These are phyloP conservation scores for Cyberlindnera bimundalis DNA, from an alignment of 805 yeast genomes.

Conservation along the genomic window DNA sequence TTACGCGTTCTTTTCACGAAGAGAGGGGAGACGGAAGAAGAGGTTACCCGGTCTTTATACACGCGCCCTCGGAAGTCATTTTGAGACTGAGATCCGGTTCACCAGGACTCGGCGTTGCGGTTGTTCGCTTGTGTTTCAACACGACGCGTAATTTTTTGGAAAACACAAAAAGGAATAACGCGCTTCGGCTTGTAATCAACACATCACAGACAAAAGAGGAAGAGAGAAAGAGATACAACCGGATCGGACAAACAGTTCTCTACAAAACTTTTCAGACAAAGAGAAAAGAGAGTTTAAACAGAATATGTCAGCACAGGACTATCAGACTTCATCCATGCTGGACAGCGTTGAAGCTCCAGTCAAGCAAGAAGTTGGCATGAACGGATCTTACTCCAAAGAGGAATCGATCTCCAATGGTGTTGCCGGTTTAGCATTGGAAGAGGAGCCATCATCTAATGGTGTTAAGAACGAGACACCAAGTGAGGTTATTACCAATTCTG, in stretches of 20 bases:
- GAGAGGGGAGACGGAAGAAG: no score
- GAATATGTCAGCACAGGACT: slow-evolving; percentile 10
- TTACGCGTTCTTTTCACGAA: no score
- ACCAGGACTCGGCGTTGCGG: no score
- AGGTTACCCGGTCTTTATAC: no score
- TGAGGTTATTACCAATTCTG: background rate
- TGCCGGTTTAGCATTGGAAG: background rate
- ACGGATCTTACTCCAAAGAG: background rate
- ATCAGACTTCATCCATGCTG: slow-evolving; percentile 15
- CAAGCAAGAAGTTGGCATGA: slow-evolving; percentile 7
- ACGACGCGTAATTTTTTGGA: slow-evolving; percentile 4
- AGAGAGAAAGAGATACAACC: no score
- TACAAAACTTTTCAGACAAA: no score
- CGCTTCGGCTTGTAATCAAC: slow-evolving; percentile 3
- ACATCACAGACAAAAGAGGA: background rate
- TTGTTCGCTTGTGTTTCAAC: slow-evolving; percentile 5
- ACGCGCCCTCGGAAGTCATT: no score
- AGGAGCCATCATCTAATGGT: background rate
- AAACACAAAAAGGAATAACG: slow-evolving; percentile 8
- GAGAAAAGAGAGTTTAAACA: no score
- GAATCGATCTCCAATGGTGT: slow-evolving; percentile 1
- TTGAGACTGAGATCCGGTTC: no score
- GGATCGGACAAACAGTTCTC: background rate
- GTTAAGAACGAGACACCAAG: slow-evolving; percentile 1
- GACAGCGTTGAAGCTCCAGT: slow-evolving; percentile 8